Percentiles rank a stretch among this genome's conserved stretches.
Conservation (phyloP, 2,329 filamentous ascomycete species). For the Plectosphaerella plurivora region DNA sequence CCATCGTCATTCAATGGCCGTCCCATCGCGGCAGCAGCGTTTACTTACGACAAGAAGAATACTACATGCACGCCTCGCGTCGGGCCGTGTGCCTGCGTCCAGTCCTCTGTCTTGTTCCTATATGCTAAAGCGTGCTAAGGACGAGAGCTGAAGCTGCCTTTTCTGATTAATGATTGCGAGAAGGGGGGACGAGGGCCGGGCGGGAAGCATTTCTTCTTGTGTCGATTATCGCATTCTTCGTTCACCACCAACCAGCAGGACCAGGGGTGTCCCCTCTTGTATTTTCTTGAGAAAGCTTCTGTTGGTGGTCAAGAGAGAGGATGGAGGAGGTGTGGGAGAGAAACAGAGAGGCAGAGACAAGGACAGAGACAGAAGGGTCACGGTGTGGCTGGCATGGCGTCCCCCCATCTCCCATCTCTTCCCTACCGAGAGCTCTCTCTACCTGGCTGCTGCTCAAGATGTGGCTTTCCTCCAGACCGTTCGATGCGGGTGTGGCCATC, state of each 20-base stretch:
- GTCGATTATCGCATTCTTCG: too few species aligned
- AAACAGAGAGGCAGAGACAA: background rate
- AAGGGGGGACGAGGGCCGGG: too few species aligned
- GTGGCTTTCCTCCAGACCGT: background rate
- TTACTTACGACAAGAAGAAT: background rate
- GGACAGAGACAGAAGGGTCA: background rate
- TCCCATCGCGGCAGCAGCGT: background rate
- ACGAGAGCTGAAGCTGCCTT: too few species aligned
- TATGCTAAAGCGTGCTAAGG: too few species aligned
- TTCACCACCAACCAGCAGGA: background rate
- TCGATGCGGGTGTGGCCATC: background rate
- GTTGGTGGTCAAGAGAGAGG: background rate
- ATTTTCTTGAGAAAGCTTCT: background rate
- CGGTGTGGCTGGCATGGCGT: background rate
- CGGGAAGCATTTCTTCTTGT: too few species aligned
- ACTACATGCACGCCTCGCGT: background rate
- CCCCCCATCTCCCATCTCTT: background rate
- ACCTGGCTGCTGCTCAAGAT: too few species aligned
- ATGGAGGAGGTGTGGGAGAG: background rate
- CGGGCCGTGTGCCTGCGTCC: background rate
- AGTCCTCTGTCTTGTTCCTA: too few species aligned
- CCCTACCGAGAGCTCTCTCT: too few species aligned
- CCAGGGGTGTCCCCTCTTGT: background rate
- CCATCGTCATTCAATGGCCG: background rate
- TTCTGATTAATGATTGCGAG: too few species aligned